Evolutionary conservation across 352 stramenopile species (phyloP).

Genomic region (Globisporangium cystogenes): DNA sequence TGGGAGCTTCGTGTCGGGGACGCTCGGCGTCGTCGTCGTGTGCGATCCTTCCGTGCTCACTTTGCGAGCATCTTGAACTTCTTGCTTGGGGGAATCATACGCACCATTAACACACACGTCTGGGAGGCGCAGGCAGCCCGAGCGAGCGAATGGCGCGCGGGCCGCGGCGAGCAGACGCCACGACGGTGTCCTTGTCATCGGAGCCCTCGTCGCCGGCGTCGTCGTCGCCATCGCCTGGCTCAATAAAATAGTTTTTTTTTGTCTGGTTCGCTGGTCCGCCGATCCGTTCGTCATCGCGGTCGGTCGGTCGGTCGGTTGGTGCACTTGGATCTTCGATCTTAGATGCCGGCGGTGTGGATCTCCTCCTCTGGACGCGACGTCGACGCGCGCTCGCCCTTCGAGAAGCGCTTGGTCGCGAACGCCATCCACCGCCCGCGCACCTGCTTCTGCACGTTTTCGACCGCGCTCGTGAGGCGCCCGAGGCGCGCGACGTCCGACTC

Average conservation of each 20-base stretch:
- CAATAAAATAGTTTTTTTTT: slow-evolving; percentile 20
- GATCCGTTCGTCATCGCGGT: too few relatives aligned
- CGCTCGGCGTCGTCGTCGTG: background rate
- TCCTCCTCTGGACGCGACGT: slow-evolving; percentile 34
- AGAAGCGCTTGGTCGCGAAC: slow-evolving; percentile 27
- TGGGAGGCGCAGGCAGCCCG: background rate
- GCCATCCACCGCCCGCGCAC: slow-evolving; percentile 40
- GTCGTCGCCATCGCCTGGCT: slow-evolving; percentile 2
- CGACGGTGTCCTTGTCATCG: background rate
- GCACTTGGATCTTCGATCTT: too few relatives aligned
- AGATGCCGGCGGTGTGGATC: slow-evolving; percentile 46
- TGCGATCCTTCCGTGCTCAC: background rate
- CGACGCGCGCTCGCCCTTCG: slow-evolving; percentile 29
- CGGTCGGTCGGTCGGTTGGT: background rate
- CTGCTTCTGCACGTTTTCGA: slow-evolving; percentile 47
- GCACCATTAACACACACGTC: background rate
- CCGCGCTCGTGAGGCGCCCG: slow-evolving; percentile 30
- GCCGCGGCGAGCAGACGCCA: background rate
- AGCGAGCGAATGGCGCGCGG: too few relatives aligned
- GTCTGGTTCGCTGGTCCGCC: slow-evolving; percentile 3
- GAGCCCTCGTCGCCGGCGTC: background rate
- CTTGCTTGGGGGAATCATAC: background rate
- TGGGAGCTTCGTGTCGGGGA: slow-evolving; percentile 1
- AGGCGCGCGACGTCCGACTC: slow-evolving; percentile 57
- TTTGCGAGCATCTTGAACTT: background rate